Evolutionary conservation across 2,329 filamentous ascomycete species (phyloP).

Genomic region (Colletotrichum sp.): DNA sequence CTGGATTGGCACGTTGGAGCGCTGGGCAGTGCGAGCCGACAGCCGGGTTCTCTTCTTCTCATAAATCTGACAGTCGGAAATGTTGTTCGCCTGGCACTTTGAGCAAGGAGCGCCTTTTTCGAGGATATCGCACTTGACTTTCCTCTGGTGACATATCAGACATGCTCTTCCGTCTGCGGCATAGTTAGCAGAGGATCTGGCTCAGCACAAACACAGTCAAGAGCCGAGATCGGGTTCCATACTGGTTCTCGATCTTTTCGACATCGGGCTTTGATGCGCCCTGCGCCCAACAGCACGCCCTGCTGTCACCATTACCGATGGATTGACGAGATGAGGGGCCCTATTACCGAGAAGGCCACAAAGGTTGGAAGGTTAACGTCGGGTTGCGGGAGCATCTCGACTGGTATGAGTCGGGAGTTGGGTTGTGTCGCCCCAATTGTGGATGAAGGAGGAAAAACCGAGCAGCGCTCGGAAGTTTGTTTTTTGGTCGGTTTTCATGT

Average conservation of each 20-base stretch:
- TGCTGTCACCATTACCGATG: not conserved
- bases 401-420: slow-evolving; percentile 1
- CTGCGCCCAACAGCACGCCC: not conserved
- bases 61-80: slow-evolving; percentile 49
- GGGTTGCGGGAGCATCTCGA: not conserved
- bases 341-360: not conserved
- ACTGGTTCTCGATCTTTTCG: slow-evolving; percentile 15
- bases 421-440: not conserved
- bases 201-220: not conserved
- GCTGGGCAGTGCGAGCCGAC: slow-evolving; percentile 31
- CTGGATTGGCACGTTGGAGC: slow-evolving; percentile 44
- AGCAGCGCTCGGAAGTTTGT: not conserved
- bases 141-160: slow-evolving; percentile 53
- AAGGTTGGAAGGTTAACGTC: not conserved
- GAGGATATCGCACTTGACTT: slow-evolving; percentile 56
- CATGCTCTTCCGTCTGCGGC: slow-evolving; percentile 44
- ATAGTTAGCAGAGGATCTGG: not conserved
- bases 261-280: not conserved
- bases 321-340: not conserved
- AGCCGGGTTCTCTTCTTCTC: slow-evolving; percentile 54
- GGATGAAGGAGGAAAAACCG: not conserved
- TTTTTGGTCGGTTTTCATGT: not conserved
- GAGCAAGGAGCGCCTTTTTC: slow-evolving; percentile 51
- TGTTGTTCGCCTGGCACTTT: slow-evolving; percentile 48
- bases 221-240: not conserved